Percentiles rank a stretch among this genome's conserved stretches.
These are phyloP conservation scores for Mortierella sp. DNA, from an alignment of 371 early-diverging fungal genomes.

Conservation along the genomic window DNA sequence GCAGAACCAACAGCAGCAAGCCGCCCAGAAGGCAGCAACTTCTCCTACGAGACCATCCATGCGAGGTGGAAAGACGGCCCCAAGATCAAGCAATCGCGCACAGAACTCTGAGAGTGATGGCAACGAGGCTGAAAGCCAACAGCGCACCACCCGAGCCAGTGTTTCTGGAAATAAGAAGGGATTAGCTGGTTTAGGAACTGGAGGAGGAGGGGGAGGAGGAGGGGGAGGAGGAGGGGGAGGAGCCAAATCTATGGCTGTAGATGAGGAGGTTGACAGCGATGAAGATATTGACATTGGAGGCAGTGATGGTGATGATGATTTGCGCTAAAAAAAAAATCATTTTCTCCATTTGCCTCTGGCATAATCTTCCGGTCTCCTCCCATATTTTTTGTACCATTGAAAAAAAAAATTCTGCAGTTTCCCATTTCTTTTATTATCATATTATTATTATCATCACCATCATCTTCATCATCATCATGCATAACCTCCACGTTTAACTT, in stretches of 20 bases:
- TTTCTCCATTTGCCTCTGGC: no score
- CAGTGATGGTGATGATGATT: constrained; percentile 70
- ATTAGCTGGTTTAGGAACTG: no score
- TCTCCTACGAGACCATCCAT: constrained; percentile 16
- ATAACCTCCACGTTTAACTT: not conserved
- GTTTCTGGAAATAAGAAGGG: constrained; percentile 22
- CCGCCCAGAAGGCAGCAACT: constrained; percentile 21
- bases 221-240: constrained; percentile 7
- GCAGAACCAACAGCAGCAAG: constrained; percentile 27
- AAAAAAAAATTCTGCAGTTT: not conserved
- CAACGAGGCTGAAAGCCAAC: constrained; percentile 18
- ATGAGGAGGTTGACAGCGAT: constrained; percentile 67
- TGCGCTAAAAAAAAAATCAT: constrained; percentile 38
- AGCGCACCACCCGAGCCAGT: not conserved
- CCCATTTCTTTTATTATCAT: not conserved
- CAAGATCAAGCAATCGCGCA: constrained; percentile 2
- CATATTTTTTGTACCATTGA: not conserved
- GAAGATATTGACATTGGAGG: constrained; percentile 78
- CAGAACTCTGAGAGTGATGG: constrained; percentile 22
- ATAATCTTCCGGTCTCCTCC: no score
- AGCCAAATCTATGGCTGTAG: constrained; percentile 16
- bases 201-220: no score
- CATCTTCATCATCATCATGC: not conserved
- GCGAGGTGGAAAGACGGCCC: constrained; percentile 43
- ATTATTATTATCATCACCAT: not conserved